Evolutionary conservation across 495 filamentous ascomycete species (phyloP), one percentile per base, ranked within the genome.

Genomic region (Melanomma pulvis-pyrius): DNA sequence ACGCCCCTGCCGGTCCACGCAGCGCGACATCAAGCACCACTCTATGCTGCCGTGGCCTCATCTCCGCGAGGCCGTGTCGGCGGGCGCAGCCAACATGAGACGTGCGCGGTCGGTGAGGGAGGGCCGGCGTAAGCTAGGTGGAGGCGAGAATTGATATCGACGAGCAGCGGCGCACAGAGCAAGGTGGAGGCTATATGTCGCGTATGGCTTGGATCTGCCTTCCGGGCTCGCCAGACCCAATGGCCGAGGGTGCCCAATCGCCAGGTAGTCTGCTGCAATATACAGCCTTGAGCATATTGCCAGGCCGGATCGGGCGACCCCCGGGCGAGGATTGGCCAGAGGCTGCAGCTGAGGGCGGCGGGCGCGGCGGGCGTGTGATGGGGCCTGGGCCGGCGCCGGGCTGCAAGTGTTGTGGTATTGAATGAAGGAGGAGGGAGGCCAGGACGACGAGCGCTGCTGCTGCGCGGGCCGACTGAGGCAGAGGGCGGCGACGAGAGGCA

Each of bases 261-360:
- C 59, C 59, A 53, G 59, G 49, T 63, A 44, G 39, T 44, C 39
- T 44, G 8, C 39, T 26, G 39, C 39, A 44, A 44, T 6, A 44
- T 6, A 44, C 39, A 44, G 39, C 39, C 39, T 44, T 44, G 39
- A 44, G 39, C 39, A 44, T 44, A 44, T 44, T 44, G 39, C 39
- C 39, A 44, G 39, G 4, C 39, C 39, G 39, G 39, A 44, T 44
- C 39, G 39, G 39, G 39, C 39, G 39, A 44, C 39, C 39, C 30
- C 39, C 39, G 39, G 39, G 8, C 9, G n/a, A 44, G 39, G 9
- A 44, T 44, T 44, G 39, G 39, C 9, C 39, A 44, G 39, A 44
- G 39, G 17, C 39, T 17, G 39, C 39, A 44, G 39, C 39, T 44
- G 39, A 44, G 9, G 39, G 17, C 8, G n/a, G 39, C 8, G 9